These are phyloP conservation scores for Lantana camara DNA, from an alignment of 257 asterid genomes.

Conservation along the genomic window DNA sequence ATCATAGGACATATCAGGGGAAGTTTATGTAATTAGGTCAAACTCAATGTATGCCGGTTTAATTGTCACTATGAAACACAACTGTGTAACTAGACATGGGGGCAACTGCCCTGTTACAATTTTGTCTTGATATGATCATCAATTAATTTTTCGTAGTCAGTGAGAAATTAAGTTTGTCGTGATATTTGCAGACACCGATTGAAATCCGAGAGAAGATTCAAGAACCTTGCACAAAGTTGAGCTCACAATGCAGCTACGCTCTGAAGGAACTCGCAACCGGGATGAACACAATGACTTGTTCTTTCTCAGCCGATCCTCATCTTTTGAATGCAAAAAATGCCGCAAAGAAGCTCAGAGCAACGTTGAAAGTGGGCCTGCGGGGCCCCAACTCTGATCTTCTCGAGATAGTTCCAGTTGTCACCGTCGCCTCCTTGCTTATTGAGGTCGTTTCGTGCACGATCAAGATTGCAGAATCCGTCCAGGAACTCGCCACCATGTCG, in stretches of 20 bases:
- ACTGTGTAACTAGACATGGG: too few relatives aligned
- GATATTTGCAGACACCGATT: conserved; percentile 35
- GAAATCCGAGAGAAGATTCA: conserved; percentile 37
- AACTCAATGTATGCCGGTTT: too few relatives aligned
- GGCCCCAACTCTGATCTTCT: conserved; percentile 38
- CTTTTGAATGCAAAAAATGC: conserved; percentile 37
- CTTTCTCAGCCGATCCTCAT: conserved; percentile 25
- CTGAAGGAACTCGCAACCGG: conserved; percentile 44
- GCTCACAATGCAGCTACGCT: conserved; percentile 45
- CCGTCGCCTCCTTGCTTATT: conserved; percentile 50
- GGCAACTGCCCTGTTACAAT: too few relatives aligned
- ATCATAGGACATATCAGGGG: too few relatives aligned
- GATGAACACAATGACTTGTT: conserved; percentile 46
- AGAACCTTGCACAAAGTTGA: conserved; percentile 47
- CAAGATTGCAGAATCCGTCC: conserved; percentile 48
- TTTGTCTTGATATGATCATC: too few relatives aligned
- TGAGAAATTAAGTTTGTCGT: background rate
- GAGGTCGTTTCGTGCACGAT: conserved; percentile 47
- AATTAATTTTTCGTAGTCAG: background rate
- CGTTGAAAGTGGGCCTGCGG: conserved; percentile 26
- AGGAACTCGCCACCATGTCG: conserved; percentile 48
- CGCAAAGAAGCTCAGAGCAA: conserved; percentile 30
- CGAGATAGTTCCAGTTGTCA: conserved; percentile 35
- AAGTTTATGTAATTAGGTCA: too few relatives aligned
- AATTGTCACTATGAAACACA: too few relatives aligned